These are phyloP conservation scores for Metarhizium guizhouense DNA, from an alignment of 2,329 filamentous ascomycete species.

Conservation along the genomic window DNA sequence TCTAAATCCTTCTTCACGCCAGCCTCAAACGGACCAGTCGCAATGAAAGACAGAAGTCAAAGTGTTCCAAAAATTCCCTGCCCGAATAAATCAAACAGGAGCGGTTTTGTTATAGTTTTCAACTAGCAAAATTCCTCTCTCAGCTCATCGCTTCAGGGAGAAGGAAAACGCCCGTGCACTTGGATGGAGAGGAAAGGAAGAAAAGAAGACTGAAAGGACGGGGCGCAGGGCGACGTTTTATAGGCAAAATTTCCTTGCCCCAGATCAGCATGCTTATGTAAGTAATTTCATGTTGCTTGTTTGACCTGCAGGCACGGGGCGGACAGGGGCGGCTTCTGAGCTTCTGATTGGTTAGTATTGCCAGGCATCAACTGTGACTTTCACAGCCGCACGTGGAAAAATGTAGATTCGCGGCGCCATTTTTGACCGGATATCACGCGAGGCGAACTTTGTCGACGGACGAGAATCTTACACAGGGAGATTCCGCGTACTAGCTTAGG, in stretches of 20 bases:
- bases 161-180: constrained; percentile 61
- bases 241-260: constrained; percentile 11
- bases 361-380: background rate
- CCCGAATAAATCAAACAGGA: constrained; percentile 57
- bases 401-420: too few relatives aligned
- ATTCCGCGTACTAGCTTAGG: too few relatives aligned
- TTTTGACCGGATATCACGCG: too few relatives aligned
- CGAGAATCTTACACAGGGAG: too few relatives aligned
- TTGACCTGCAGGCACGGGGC: too few relatives aligned
- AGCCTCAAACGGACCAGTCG: constrained; percentile 21
- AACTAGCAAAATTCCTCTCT: constrained; percentile 85
- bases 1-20: constrained; percentile 29
- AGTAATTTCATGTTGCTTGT: background rate
- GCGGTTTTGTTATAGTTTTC: constrained; percentile 72
- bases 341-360: background rate
- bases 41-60: constrained; percentile 31
- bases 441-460: too few relatives aligned
- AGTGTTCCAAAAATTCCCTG: constrained; percentile 63
- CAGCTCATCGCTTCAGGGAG: constrained; percentile 54
- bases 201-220: constrained; percentile 23
- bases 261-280: constrained; percentile 6
- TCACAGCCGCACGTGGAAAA: background rate
- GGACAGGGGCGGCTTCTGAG: background rate
- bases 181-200: constrained; percentile 41
- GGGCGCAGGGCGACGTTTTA: constrained; percentile 21